Evolutionary conservation across 1,284 basidiomycete genomes (phyloP).

Genomic region (Gymnopus androsaceus): DNA sequence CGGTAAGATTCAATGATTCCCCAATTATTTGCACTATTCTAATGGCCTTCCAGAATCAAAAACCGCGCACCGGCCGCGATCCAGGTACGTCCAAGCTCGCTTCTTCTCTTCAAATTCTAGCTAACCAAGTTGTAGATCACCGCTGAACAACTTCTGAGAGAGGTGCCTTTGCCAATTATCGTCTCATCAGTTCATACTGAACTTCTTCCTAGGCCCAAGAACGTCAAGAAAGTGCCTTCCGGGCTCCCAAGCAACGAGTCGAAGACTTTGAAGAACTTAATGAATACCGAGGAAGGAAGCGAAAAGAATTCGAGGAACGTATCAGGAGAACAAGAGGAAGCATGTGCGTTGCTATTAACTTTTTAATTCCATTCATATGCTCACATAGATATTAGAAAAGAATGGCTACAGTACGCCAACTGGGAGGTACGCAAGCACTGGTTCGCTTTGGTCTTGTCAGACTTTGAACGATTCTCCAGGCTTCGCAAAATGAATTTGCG

Average conservation of each 20-base stretch:
- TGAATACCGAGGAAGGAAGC: conserved; percentile 93
- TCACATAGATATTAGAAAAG: conserved; percentile 51
- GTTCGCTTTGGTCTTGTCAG: conserved; percentile 3
- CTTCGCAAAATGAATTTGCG: conserved; percentile 95
- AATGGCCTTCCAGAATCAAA: conserved; percentile 11
- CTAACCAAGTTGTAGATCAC: conserved; percentile 68
- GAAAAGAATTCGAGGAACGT: conserved; percentile 95
- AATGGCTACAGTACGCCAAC: conserved; percentile 83
- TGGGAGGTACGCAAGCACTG: conserved; percentile 60
- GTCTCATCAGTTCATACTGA: neutral
- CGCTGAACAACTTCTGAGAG: conserved; percentile 95
- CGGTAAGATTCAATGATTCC: conserved; percentile 7
- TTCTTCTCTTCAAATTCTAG: neutral
- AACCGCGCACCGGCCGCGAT: conserved; percentile 19
- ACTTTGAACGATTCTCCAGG: conserved; percentile 49
- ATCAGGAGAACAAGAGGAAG: conserved; percentile 89
- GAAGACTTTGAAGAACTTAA: conserved; percentile 97
- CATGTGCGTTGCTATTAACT: conserved; percentile 51
- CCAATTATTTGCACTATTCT: neutral
- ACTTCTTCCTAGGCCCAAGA: conserved; percentile 78
- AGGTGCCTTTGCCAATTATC: conserved; percentile 49
- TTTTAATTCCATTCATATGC: neutral
- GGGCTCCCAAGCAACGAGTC: conserved; percentile 91
- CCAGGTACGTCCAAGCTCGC: conserved; percentile 2
- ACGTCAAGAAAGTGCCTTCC: conserved; percentile 88